phyloP scores from a whole-genome alignment of 345 rosid species.

The Eucalyptus erythrocorys region DNA sequence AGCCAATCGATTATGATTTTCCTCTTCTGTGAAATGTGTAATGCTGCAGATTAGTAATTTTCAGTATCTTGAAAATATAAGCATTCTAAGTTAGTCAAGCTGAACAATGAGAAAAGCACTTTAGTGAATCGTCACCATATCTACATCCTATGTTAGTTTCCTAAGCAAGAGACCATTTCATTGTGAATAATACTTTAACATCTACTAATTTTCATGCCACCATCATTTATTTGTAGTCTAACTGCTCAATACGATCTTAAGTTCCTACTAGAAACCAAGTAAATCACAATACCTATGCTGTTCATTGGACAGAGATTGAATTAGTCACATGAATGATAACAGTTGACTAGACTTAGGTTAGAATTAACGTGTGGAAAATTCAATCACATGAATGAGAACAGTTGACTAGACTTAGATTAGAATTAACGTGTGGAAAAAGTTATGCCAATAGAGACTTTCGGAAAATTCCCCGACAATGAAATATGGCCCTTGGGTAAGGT shows the following conservation, averaged over 20 bases:
- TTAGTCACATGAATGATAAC: neutral
- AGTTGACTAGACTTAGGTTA: too few relatives aligned
- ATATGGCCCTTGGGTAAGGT: neutral
- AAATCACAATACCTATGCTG: accelerated
- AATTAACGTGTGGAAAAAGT: neutral
- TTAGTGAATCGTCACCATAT: accelerated
- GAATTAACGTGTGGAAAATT: too few relatives aligned
- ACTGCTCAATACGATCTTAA: neutral
- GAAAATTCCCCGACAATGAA: neutral
- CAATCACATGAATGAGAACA: too few relatives aligned
- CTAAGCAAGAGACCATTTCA: neutral
- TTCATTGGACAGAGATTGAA: neutral
- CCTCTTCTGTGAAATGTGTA: neutral
- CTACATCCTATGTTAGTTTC: neutral
- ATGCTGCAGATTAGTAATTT: too few relatives aligned
- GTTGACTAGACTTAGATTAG: neutral
- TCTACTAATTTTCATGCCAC: neutral
- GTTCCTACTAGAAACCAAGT: accelerated
- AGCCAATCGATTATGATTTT: neutral
- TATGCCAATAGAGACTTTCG: neutral
- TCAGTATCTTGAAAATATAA: neutral
- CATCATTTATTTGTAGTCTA: neutral
- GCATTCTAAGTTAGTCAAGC: neutral
- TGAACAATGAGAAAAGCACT: too few relatives aligned
- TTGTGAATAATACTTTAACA: neutral